Evolutionary conservation across 2,329 filamentous ascomycete genomes (phyloP).

Genomic region (Aureobasidium vineae): DNA sequence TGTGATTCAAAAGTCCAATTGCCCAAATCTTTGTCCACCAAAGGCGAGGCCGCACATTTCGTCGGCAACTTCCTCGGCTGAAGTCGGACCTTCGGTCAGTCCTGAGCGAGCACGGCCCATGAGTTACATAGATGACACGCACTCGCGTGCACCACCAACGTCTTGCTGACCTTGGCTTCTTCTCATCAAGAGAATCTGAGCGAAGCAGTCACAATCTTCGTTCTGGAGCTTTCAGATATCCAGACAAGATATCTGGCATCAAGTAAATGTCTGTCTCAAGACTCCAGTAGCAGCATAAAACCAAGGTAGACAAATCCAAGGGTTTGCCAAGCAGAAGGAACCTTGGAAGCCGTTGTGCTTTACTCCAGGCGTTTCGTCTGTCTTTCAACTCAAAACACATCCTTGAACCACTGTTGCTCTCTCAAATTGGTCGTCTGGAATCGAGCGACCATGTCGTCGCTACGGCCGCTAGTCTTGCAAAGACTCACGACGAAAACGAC

Average conservation of each 20-base stretch:
- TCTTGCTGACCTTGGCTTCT: background rate
- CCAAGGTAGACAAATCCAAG: background rate
- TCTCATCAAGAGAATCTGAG: background rate
- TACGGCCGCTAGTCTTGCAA: background rate
- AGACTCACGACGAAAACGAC: background rate
- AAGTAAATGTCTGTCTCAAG: background rate
- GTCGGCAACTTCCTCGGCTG: slow-evolving; percentile 19
- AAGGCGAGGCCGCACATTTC: slow-evolving; percentile 19
- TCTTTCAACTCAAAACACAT: slow-evolving; percentile 8
- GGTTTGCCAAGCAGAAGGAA: slow-evolving; percentile 2
- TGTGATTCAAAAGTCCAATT: slow-evolving; percentile 19
- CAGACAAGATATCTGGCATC: background rate
- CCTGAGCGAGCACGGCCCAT: background rate
- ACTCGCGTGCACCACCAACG: background rate
- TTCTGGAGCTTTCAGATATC: background rate
- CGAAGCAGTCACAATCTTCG: background rate
- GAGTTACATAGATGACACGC: background rate
- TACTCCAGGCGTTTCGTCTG: slow-evolving; percentile 9
- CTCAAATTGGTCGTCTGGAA: background rate
- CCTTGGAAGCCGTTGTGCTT: slow-evolving; percentile 1
- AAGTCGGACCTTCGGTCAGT: slow-evolving; percentile 16
- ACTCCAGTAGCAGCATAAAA: background rate
- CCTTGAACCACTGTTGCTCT: background rate
- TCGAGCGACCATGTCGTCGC: slow-evolving; percentile 8
- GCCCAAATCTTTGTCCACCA: slow-evolving; percentile 12